Base-by-base conservation (phyloP, 306 rosid genomes). In the Trifolium repens region DNA sequence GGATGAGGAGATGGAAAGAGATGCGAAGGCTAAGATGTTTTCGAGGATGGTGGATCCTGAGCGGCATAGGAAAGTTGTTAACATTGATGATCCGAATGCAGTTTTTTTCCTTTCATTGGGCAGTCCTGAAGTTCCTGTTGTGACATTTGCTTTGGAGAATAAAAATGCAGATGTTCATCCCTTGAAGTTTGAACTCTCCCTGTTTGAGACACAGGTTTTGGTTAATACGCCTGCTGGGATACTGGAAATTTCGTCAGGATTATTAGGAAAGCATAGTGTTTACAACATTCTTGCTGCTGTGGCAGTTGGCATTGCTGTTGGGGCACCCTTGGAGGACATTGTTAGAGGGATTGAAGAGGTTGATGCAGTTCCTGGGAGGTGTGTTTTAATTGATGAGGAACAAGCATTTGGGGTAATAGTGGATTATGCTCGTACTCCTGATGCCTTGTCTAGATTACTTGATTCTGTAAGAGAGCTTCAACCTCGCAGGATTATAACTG, bases 331-430 rank as follows among this genome's bases (percentile, higher is more conserved):
- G 64, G 99, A 94, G 84, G 96, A 94, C 78, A 94, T 94, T 78
- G 99, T 94, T 80, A 86, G 96, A 87, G 99, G 99, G 73, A 77
- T 91, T 85, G 99, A 94, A 86, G 97, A 92, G 81, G 96, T 94
- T 49, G 97, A 94, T 74, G 96, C 97, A 15, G 97, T 92, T 86
- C 99, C 96, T 19, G 96, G 96, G 49, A 84, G 97, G 87, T 90
- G 96, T 73, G 99, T 92, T 77, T 81, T 94, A 68, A 92, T 94
- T 78, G 99, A 94, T 1, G 97, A 94, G 91, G 99, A 94, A 78
- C 97, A 92, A 73, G 93, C 99, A 0, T 94, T 82, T 85, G 97
- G 99, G 74, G 99, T 92, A 57, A 85, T 94, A 71, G 99, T 94
- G 78, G 99, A 94, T 85, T 89, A 89, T 88, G 99, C 99, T 78